Evolutionary conservation across 805 yeast species (phyloP).

Genomic region (Wickerhamomyces silvicola): DNA sequence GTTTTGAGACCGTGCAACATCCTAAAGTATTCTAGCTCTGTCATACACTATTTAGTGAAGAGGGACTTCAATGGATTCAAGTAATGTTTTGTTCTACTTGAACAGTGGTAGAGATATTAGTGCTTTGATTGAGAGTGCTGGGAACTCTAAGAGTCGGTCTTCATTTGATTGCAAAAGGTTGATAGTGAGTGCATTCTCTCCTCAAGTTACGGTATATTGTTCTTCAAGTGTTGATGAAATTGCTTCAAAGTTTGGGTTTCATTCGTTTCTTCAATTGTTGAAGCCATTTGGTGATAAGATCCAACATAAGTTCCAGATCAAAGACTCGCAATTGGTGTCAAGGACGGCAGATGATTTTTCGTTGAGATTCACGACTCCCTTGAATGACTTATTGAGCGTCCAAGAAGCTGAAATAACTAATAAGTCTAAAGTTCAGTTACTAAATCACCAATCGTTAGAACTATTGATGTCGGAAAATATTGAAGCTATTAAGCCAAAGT

Average conservation of each 20-base stretch:
- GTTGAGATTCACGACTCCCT: slow-evolving; percentile 42
- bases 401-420: slow-evolving; percentile 17
- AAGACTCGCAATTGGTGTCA: slow-evolving; percentile 46
- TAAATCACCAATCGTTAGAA: slow-evolving; percentile 31
- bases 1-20: too few species aligned
- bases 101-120: slow-evolving; percentile 12
- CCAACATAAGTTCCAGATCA: slow-evolving; percentile 40
- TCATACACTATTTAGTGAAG: too few species aligned
- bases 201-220: slow-evolving; percentile 43
- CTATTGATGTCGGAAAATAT: slow-evolving; percentile 28
- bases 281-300: slow-evolving; percentile 52
- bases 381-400: slow-evolving; percentile 27
- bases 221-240: slow-evolving; percentile 39
- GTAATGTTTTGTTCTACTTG: slow-evolving; percentile 15
- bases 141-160: slow-evolving; percentile 10
- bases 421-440: slow-evolving; percentile 25
- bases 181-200: slow-evolving; percentile 39
- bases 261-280: slow-evolving; percentile 41
- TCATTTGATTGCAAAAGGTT: slow-evolving; percentile 22
- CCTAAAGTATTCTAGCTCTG: too few species aligned
- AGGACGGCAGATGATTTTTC: slow-evolving; percentile 47
- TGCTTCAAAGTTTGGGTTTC: slow-evolving; percentile 34
- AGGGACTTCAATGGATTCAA: too few species aligned
- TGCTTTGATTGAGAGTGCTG: slow-evolving; percentile 6
- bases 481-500: slow-evolving; percentile 20